Evolutionary conservation across 768 basidiomycete genomes (phyloP), one percentile per base, ranked within the genome.

Genomic region (Baorangia bicolor): DNA sequence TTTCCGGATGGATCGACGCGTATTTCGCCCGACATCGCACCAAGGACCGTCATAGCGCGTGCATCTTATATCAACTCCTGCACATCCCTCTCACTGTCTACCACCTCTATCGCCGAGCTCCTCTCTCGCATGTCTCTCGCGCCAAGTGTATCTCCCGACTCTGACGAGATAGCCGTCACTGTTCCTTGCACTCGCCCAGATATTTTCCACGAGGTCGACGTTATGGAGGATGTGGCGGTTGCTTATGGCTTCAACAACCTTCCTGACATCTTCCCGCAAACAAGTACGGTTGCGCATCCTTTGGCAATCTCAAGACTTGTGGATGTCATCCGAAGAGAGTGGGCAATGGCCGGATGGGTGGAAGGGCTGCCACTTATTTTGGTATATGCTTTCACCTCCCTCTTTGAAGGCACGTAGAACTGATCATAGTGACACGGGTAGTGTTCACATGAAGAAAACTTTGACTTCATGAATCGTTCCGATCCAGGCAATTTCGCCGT

Each of bases 381-480:
- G 60, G 95, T 97, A 67, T 49, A 74, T 12, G 9, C 20, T 34
- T 43, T 40, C 45, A 20, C 11, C 51, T 30, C 27, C 27, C 4
- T 44, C 51, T 45, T 27, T 2, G 40, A 23, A 16, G 21, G 35
- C 23, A 2, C 23, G n/a, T n/a, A 42, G 27, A 37, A 20, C 50
- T 65, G 39, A 69, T 21, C 10, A 39, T 9, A 0, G 7, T 38
- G 33, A 46, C 27, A 27, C 56, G 25, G 41, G 40, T 65, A 98
- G 94, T 99, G 96, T 75, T 98, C 96, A 12, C 94, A 94, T 66
- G 96, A 98, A 73, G 97, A 99, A 75, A 98, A 98, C 76, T 99
- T 98, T 68, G 88, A 85, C 47, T 94, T 86, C 78, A 79, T 99
- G 59, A 97, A 97, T 76, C 88, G 87, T 56, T 67, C 76, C 30